Evolutionary conservation across 805 yeast species (phyloP), one percentile per base, ranked within the genome.

Genomic region (Sporopachydermia lactativora): DNA sequence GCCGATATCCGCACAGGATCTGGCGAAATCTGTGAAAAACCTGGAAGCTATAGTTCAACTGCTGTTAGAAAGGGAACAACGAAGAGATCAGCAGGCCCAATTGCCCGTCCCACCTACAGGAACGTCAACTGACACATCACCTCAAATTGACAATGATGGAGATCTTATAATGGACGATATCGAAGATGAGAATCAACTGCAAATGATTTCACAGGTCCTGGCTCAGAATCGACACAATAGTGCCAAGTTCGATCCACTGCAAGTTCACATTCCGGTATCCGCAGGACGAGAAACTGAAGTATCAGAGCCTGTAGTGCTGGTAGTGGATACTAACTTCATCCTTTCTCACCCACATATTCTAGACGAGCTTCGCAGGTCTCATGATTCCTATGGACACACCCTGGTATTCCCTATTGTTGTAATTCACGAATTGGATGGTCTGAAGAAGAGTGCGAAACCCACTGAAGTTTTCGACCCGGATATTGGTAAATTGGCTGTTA

Each of bases 241-340:
- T 24, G n/a, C 31, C n/a, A 24, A 8, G 8, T 24, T 8, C n/a
- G n/a, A 8, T n/a, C 31, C 31, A 24, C 31, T 8, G 31, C 31
- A 24, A 24, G 31, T 24, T n/a, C 31, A n/a, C n/a, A n/a, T n/a
- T n/a, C n/a, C n/a, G n/a, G n/a, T n/a, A n/a, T n/a, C n/a, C n/a
- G n/a, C n/a, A n/a, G n/a, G n/a, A n/a, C n/a, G n/a, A n/a, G n/a
- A 24, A 8, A 8, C 31, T 24, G 13, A 24, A 24, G 13, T n/a
- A 24, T 34, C 28, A 34, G 37, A 48, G n/a, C 47, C 43, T 14
- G 57, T 75, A 8, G 60, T 63, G 15, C 60, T 85, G 44, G 77
- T 86, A 0, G 62, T 84, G 0, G 96, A 88, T 53, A 88, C 96
- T 2, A 88, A 88, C 52, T 83, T 88, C 52, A 63, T 83, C 11